Conservation (phyloP, 2,329 filamentous ascomycete species). For the Colletotrichum destructivum region DNA sequence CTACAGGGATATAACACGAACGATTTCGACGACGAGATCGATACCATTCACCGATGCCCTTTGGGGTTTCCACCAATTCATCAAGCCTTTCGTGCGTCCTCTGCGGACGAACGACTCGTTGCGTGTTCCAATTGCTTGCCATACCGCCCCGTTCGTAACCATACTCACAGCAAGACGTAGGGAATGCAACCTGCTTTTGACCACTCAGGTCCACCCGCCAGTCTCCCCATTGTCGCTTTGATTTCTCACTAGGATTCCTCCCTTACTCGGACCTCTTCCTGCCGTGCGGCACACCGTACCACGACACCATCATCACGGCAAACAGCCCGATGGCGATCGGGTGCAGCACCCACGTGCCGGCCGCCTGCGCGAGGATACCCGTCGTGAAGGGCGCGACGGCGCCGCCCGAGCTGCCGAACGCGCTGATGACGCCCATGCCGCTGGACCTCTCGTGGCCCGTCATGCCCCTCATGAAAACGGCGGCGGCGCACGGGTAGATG, state of each 20-base stretch:
- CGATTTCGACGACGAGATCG: conserved; percentile 6
- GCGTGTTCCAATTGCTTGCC: too few relatives aligned
- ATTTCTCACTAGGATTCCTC: not conserved
- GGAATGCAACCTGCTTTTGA: not conserved
- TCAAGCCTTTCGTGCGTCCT: not conserved
- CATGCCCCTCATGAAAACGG: conserved; percentile 74
- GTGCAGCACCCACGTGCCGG: conserved; percentile 75
- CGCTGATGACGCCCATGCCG: conserved; percentile 77
- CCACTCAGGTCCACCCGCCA: not conserved
- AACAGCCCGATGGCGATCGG: conserved; percentile 79
- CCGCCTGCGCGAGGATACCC: conserved; percentile 73
- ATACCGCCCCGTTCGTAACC: too few relatives aligned
- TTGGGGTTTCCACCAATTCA: not conserved
- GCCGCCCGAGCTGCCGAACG: conserved; percentile 79
- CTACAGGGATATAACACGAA: conserved; percentile 12
- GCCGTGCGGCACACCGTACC: conserved; percentile 71
- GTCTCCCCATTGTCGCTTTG: not conserved
- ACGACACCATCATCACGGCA: conserved; percentile 75
- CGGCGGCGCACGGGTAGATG: conserved; percentile 81
- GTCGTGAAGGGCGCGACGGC: conserved; percentile 78
- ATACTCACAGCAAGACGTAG: too few relatives aligned
- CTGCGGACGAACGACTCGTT: too few relatives aligned
- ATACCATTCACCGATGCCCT: not conserved
- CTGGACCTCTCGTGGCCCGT: conserved; percentile 72
- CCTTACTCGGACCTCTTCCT: conserved; percentile 74